A percentile compares a stretch with the other conserved stretches of the same genome.
These are phyloP conservation scores for Quercus rubra DNA, from an alignment of 306 rosid species.

Conservation along the genomic window DNA sequence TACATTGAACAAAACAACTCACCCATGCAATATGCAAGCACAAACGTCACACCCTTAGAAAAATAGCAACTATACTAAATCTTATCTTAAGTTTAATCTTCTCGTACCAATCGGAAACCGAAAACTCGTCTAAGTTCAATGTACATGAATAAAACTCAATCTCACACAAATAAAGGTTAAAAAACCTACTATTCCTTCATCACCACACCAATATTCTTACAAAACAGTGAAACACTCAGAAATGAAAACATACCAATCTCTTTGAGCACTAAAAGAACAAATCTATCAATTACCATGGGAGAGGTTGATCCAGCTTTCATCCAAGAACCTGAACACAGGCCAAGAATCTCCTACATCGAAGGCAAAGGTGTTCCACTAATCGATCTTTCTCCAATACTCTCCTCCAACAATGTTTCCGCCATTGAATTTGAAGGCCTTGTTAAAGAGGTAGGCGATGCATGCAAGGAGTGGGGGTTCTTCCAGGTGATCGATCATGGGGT, in stretches of 20 bases:
- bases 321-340: conserved; percentile 52
- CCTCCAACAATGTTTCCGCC: conserved; percentile 2
- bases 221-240: background rate
- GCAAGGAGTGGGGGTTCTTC: conserved; percentile 74
- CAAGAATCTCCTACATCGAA: conserved; percentile 33
- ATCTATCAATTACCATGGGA: conserved; percentile 24
- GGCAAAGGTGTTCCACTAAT: conserved; percentile 51
- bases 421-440: conserved; percentile 25
- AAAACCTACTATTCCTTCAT: background rate
- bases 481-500: conserved; percentile 67
- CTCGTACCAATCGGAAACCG: background rate
- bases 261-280: too few species aligned
- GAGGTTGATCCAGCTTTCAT: conserved; percentile 44
- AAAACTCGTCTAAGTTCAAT: conserved; percentile 26
- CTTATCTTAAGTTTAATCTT: background rate
- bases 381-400: conserved; percentile 38
- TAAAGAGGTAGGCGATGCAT: conserved; percentile 48
- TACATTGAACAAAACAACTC: too few species aligned
- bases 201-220: too few species aligned
- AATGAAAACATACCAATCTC: too few species aligned
- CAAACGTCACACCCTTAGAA: too few species aligned
- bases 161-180: background rate
- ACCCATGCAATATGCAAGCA: too few species aligned
- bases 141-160: background rate
- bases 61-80: too few species aligned